A percentile compares a stretch with the other conserved stretches of the same genome.
Conservation (phyloP, 2,329 filamentous ascomycete species). For the Emmonsiellopsis sp. region DNA sequence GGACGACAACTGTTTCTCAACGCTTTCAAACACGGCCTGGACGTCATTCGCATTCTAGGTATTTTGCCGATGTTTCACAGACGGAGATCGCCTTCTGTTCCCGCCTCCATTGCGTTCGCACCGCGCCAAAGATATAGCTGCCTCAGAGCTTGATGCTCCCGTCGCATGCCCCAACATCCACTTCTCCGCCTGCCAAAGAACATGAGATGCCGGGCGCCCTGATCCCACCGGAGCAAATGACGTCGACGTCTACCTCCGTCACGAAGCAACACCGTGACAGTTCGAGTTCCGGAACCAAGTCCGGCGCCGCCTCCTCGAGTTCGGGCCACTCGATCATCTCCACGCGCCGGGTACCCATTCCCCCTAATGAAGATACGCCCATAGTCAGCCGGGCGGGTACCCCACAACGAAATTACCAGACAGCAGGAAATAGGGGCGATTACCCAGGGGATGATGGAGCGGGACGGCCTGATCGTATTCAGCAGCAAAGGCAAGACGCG, state of each 20-base stretch:
- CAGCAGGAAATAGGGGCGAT: conserved; percentile 18
- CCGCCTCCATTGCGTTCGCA: too few species aligned
- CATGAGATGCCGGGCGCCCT: background rate
- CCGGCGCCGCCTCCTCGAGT: background rate
- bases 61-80: too few species aligned
- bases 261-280: background rate
- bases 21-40: too few species aligned
- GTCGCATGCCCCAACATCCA: background rate
- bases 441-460: conserved; percentile 1
- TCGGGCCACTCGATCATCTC: background rate
- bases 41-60: too few species aligned
- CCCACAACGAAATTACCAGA: conserved; percentile 21
- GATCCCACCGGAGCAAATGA: background rate
- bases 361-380: conserved; percentile 22
- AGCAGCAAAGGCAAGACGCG: background rate
- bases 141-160: background rate
- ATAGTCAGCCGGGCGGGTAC: conserved; percentile 19
- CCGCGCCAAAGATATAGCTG: too few species aligned
- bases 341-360: background rate
- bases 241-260: background rate
- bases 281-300: background rate
- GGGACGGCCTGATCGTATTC: background rate
- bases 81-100: too few species aligned
- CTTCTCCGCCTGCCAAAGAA: too few species aligned
- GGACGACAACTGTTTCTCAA: too few species aligned